Base-by-base conservation (phyloP, 768 basidiomycete species). In the Macrolepiota albuminosa region DNA sequence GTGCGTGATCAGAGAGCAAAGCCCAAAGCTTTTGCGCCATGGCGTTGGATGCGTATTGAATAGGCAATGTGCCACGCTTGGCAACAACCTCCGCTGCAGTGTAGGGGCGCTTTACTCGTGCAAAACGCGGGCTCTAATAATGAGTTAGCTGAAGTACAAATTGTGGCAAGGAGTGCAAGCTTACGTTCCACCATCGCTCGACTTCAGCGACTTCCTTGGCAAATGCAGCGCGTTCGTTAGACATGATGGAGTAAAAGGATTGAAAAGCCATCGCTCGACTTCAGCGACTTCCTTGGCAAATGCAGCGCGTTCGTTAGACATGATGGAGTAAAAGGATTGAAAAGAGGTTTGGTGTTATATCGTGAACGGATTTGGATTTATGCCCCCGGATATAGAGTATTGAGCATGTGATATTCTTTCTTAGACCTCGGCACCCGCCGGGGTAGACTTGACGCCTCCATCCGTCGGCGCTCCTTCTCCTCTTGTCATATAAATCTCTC, bases 181-280 rank as follows among this genome's bases (percentile, higher is more conserved):
- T 54, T 64, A 93, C 95, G 86, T 92, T 91, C 86, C 90, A 97
- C 92, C 95, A 98, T 59, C 83, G 76, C 75, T 97, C 89, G 64
- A 97, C 88, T 65, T 89, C 75, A 33, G 85, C 85, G 58, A 97
- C 91, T 73, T 99, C 92, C 39, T 84, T 79, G 45, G 84, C 81
- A 75, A 96, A 96, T 57, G 76, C 78, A 51, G 81, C 78, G 73
- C 82, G 81, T 75, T 92, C 89, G 71, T 73, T 72, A 66, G 84
- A 75, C 88, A 90, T 90, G 63, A 56, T 75, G 57, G 56, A 61
- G 64, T 62, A 53, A 50, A 63, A n/a, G n/a, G n/a, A n/a, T n/a
- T n/a, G n/a, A n/a, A n/a, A n/a, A n/a, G 97, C 92, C 95, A 98
- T 59, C 83, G 76, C 75, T 97, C 89, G 64, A 97, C 88, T 65